phyloP scores from a whole-genome alignment of 345 rosid genomes.

The Gossypium mustelinum region DNA sequence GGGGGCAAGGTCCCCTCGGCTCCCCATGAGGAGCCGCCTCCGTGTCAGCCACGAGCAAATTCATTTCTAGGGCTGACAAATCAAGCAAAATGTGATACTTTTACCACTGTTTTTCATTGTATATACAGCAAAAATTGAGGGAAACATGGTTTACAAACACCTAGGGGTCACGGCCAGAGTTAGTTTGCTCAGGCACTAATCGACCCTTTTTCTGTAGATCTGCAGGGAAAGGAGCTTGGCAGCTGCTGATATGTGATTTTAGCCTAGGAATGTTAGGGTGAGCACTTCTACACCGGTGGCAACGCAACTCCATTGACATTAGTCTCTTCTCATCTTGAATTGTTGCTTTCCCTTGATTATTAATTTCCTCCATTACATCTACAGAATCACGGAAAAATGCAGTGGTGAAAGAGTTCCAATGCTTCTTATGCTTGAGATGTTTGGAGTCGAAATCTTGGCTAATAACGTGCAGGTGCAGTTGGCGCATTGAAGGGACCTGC shows the following conservation, averaged over 20 bases:
- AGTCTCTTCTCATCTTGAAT: conserved; percentile 37
- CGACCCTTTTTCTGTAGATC: conserved; percentile 43
- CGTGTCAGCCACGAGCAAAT: no score
- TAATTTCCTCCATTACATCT: conserved; percentile 73
- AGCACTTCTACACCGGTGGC: conserved; percentile 78
- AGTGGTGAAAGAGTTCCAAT: conserved; percentile 87
- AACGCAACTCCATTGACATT: conserved; percentile 71
- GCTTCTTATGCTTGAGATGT: conserved; percentile 80
- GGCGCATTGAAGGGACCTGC: conserved; percentile 77
- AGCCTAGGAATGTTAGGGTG: conserved; percentile 88
- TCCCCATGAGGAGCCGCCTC: no score
- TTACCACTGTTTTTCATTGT: not conserved
- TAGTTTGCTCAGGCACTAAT: conserved; percentile 19
- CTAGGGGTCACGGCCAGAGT: conserved; percentile 11
- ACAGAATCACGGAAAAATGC: conserved; percentile 75
- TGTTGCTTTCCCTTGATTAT: conserved; percentile 48
- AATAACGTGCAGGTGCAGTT: conserved; percentile 84
- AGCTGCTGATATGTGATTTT: conserved; percentile 59
- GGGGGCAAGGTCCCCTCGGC: no score
- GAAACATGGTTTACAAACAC: not conserved
- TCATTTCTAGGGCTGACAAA: not conserved
- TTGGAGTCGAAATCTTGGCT: conserved; percentile 90
- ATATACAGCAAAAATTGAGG: conserved; percentile 15
- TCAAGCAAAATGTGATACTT: not conserved
- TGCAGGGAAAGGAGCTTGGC: conserved; percentile 52